These are phyloP conservation scores for Suillus luteus DNA, from an alignment of 768 basidiomycete genomes.

Conservation along the genomic window DNA sequence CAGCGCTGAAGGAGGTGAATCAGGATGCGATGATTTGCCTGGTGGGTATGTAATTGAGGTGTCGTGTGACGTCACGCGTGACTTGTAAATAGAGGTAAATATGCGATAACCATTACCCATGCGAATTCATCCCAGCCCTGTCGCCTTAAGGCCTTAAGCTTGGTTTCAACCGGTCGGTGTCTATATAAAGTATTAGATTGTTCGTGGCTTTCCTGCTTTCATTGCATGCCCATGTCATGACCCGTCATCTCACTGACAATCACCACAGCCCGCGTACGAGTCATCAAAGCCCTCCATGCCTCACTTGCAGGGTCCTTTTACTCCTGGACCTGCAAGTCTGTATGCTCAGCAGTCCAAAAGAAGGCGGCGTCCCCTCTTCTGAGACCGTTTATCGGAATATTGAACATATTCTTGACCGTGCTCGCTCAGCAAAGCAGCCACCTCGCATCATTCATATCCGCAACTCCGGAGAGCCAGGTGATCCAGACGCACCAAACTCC, in stretches of 20 bases:
- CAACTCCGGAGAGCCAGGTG: conserved; percentile 61
- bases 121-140: conserved; percentile 3
- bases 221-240: conserved; percentile 18
- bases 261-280: conserved; percentile 16
- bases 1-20: neutral
- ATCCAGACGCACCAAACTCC: conserved; percentile 57
- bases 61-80: conserved; percentile 28
- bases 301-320: conserved; percentile 50
- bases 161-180: neutral
- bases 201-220: conserved; percentile 1
- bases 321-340: conserved; percentile 58
- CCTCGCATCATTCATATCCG: conserved; percentile 69
- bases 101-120: conserved; percentile 5
- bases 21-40: neutral
- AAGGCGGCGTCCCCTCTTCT: conserved; percentile 56
- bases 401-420: conserved; percentile 46
- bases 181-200: conserved; percentile 13
- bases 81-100: conserved; percentile 18
- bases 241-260: conserved; percentile 11
- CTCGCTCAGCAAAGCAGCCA: conserved; percentile 48
- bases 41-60: conserved; percentile 6
- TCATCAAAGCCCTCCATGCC: conserved; percentile 21
- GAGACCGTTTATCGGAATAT: conserved; percentile 48
- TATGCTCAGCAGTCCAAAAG: conserved; percentile 48
- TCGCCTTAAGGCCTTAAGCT: neutral